Percentiles rank a stretch among this genome's conserved stretches.
Conservation (phyloP, 106 monocot genomes). For the Iris macrosiphon region DNA sequence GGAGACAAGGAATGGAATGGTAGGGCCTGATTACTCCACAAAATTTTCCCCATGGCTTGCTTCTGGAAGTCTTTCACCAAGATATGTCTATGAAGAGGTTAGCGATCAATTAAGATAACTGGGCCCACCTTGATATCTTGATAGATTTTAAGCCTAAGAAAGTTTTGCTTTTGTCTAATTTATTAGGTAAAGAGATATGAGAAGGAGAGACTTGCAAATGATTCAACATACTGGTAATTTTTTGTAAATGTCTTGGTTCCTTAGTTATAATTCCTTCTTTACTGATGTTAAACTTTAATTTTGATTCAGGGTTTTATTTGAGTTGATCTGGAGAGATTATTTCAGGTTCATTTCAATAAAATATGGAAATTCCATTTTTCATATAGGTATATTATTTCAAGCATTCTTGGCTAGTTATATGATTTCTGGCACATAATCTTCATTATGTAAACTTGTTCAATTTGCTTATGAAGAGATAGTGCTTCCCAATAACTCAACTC, state of each 20-base stretch:
- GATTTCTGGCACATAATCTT: background rate
- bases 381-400: slow-evolving; percentile 48
- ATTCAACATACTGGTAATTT: slow-evolving; percentile 93
- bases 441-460: background rate
- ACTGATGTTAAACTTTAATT: background rate
- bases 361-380: slow-evolving; percentile 87
- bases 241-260: background rate
- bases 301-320: slow-evolving; percentile 86
- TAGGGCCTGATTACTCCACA: slow-evolving; percentile 93
- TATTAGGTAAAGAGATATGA: slow-evolving; percentile 89
- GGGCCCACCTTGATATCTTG: background rate
- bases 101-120: background rate
- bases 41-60: slow-evolving; percentile 99
- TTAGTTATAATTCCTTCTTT: background rate
- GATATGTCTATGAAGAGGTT: slow-evolving; percentile 92
- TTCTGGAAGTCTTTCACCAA: slow-evolving; percentile 82
- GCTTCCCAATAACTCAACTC: too few relatives aligned
- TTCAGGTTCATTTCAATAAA: slow-evolving; percentile 88
- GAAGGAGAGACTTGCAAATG: slow-evolving; percentile 73
- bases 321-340: slow-evolving; percentile 98
- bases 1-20: slow-evolving; percentile 94
- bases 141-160: background rate
- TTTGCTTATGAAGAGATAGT: too few relatives aligned
- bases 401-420: background rate
- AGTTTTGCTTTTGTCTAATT: background rate